Evolutionary conservation across 78 protist genomes (phyloP).

Genomic region (Dictyostelium intermedium): DNA sequence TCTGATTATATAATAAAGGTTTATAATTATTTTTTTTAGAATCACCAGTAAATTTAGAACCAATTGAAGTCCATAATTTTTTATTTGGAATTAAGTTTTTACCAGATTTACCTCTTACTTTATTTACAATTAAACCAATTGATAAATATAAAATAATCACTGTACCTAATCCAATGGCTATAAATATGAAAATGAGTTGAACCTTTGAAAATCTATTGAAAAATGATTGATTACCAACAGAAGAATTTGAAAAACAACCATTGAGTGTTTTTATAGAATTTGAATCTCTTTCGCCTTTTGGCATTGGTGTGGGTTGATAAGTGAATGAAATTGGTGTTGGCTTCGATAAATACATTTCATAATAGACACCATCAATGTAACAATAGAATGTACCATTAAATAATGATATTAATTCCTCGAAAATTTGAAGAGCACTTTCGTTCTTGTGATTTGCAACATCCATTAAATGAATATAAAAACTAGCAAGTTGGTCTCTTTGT

Average conservation of each 20-base stretch:
- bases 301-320: constrained; percentile 26
- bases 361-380: background rate
- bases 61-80: constrained; percentile 32
- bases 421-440: background rate
- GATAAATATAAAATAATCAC: background rate
- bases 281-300: background rate
- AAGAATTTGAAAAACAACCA: background rate
- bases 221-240: background rate
- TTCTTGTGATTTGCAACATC: background rate
- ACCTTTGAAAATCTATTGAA: background rate
- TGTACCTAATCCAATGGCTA: background rate
- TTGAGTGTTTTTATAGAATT: background rate
- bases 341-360: background rate
- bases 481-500: background rate
- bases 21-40: background rate
- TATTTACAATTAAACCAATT: constrained; percentile 11
- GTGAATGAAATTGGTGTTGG: background rate
- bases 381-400: background rate
- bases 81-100: constrained; percentile 28
- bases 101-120: background rate
- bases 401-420: background rate
- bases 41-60: background rate
- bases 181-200: background rate
- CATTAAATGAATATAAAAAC: background rate
- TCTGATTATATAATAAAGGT: background rate